Base-by-base conservation (phyloP, 2,329 filamentous ascomycete species). In the Whalleya microplaca region DNA sequence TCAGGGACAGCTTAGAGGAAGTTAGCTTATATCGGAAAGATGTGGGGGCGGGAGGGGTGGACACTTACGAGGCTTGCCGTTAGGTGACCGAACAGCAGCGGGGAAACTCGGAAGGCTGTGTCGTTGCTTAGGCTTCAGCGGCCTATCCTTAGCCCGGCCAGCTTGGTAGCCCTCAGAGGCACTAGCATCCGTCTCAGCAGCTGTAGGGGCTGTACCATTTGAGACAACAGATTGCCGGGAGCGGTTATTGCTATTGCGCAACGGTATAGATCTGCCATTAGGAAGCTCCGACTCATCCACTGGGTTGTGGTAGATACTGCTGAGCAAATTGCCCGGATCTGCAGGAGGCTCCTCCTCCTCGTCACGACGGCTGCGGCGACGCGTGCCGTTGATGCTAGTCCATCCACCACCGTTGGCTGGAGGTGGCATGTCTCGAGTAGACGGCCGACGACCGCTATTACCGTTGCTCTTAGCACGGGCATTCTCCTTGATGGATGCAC, bases 291-390 rank as follows among this genome's bases (percentile, higher is more conserved):
- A 45, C 27, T 71, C 70, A 10, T 71, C 68, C 3, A 71, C 63
- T 9, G 69, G 69, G 14, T 71, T 70, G 43, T 71, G 70, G 45
- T 71, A 72, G 42, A 70, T 66, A 41, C 65, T 71, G 29, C 68
- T 66, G 16, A 72, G 64, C 12, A 72, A 51, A 23, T 71, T 70
- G 20, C 70, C 68, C 0, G 67, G 68, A 47, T 72, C 66, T 6
- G 61, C 57, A 3, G 67, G 67, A 21, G 65, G 63, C 41, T 69
- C 66, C 20, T 69, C 67, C 23, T 69, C 67, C 2, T 67, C 63
- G 3, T 69, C 68, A 21, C 66, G 63, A 20, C 64, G 64, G 42
- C 61, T 60, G 3, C 66, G 66, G 48, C 66, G 63, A 14, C 66
- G 63, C 7, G 62, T 21, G n/a, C 63, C 66, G 42, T 71, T 72